Evolutionary conservation across 805 yeast genomes (phyloP), one percentile per base, ranked within the genome.

Genomic region (Hanseniaspora lindneri): DNA sequence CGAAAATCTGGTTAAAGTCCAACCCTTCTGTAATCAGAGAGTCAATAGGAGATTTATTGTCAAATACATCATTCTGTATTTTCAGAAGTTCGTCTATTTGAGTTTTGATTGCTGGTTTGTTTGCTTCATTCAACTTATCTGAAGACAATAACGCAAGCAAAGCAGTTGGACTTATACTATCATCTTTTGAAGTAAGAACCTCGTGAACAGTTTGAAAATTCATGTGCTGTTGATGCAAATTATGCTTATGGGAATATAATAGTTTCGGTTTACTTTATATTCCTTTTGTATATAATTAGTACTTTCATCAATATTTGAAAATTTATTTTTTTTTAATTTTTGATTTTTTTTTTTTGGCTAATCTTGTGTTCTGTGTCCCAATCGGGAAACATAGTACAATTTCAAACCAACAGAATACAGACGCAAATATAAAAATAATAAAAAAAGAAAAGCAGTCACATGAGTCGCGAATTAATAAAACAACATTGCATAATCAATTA

Each of bases 1-100:
- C 94, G 86, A 89, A 89, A 0, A 92, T 87, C 60, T 89, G 97
- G 34, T 81, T 74, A 21, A 95, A 79, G 61, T 84, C 95, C 48
- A 89, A 68, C 0, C 96, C 97, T 42, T 87, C 94, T 13, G 82
- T 72, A 55, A 80, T 77, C 19, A 89, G 72, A 60, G 84, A 87
- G 62, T 87, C 95, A 19, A 89, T 68, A 5, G 83, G 81, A 1
- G 92, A 75, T 47, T 65, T 63, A 13, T 54, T 51, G 7, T 55
- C 34, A 2, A 62, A 55, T 3, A 33, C 30, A 2, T 32, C 33
- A 53, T 64, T 63, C 49, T 67, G 66, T 37, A 62, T 48, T 40
- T 63, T 61, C 21, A 77, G 71, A 29, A 80, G 66, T 4, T 83
- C 81, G 58, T 81, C 86, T 48, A 81, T 65, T 7, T 74, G 67